These are phyloP conservation scores for Syzygium syzygioides DNA, from an alignment of 441 rosid species.

Conservation along the genomic window DNA sequence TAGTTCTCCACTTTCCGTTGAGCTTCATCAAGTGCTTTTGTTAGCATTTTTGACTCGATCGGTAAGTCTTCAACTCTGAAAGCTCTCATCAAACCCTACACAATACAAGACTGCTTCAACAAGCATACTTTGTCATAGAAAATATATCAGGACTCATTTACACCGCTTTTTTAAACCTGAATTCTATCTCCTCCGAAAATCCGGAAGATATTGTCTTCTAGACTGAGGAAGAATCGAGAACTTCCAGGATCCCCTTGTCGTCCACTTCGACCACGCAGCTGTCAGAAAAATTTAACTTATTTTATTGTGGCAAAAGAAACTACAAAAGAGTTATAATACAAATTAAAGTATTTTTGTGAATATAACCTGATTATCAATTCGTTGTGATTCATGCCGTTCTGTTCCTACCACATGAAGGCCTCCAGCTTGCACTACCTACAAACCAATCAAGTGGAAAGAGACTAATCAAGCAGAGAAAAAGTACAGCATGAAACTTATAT, in stretches of 20 bases:
- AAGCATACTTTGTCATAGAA: neutral
- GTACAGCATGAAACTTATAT: neutral
- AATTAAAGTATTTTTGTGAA: neutral
- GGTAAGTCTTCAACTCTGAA: constrained; percentile 97
- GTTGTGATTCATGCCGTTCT: constrained; percentile 90
- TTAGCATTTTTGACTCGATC: constrained; percentile 88
- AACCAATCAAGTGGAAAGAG: constrained; percentile 7
- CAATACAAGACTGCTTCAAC: constrained; percentile 12
- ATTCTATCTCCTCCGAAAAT: constrained; percentile 94
- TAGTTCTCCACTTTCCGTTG: constrained; percentile 97
- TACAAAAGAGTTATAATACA: neutral
- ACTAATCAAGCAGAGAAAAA: constrained; percentile 2
- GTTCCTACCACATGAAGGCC: constrained; percentile 97
- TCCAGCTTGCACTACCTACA: constrained; percentile 89
- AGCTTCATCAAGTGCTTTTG: constrained; percentile 97
- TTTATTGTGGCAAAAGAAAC: neutral
- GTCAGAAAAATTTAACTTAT: constrained; percentile 10
- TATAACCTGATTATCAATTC: constrained; percentile 90
- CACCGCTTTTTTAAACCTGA: constrained; percentile 47
- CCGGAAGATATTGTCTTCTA: constrained; percentile 94
- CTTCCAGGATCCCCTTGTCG: constrained; percentile 99
- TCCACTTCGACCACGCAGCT: constrained; percentile 96
- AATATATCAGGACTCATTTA: neutral
- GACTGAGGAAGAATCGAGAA: constrained; percentile 94
- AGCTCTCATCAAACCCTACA: constrained; percentile 94